phyloP scores from a whole-genome alignment of 129 eudicot species.

The Calendula officinalis region DNA sequence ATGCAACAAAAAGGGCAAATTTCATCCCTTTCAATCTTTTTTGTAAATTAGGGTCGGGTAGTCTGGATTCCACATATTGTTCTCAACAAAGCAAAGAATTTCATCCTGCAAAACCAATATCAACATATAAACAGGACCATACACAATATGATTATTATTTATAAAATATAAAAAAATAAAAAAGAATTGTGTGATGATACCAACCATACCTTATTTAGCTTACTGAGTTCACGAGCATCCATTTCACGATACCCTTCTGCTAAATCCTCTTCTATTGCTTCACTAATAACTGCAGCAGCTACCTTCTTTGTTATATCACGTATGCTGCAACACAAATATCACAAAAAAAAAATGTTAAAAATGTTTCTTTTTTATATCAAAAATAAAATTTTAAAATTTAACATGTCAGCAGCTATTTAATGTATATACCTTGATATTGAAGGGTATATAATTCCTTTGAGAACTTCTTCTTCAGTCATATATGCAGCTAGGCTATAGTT shows the following conservation, averaged over 20 bases:
- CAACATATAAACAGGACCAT: background rate
- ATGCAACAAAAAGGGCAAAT: slow-evolving; percentile 2
- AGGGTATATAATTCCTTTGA: slow-evolving; percentile 80
- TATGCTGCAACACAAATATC: slow-evolving; percentile 47
- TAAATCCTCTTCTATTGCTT: slow-evolving; percentile 91
- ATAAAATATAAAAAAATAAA: background rate
- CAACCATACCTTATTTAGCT: slow-evolving; percentile 67
- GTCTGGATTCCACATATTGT: slow-evolving; percentile 94
- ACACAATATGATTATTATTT: background rate
- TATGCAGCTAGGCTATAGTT: slow-evolving; percentile 79
- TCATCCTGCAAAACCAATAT: slow-evolving; percentile 57
- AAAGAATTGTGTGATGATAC: background rate
- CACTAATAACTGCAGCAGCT: slow-evolving; percentile 87
- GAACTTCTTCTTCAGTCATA: slow-evolving; percentile 84
- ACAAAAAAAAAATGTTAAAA: background rate
- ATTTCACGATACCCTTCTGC: slow-evolving; percentile 96
- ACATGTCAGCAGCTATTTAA: background rate
- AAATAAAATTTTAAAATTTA: background rate
- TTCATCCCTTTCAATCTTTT: slow-evolving; percentile 41
- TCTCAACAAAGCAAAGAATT: slow-evolving; percentile 43
- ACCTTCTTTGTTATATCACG: slow-evolving; percentile 90
- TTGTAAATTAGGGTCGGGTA: slow-evolving; percentile 84
- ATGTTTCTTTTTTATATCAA: background rate
- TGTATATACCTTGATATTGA: slow-evolving; percentile 70
- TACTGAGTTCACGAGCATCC: slow-evolving; percentile 77